Evolutionary conservation across 2,329 filamentous ascomycete genomes (phyloP).

Genomic region (Uncinocarpus reesii): DNA sequence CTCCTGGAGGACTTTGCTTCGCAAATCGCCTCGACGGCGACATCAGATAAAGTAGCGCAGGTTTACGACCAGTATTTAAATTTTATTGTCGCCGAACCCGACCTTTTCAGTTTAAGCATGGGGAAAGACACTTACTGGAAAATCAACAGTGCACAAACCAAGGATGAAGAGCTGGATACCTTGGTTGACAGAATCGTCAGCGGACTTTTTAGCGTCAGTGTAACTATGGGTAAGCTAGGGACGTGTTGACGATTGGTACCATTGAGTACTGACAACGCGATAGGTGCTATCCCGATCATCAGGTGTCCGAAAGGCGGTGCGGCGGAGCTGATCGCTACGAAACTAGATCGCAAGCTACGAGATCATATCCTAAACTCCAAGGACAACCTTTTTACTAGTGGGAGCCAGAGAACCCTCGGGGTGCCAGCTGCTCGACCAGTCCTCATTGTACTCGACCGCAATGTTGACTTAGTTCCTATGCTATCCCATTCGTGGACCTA

Average conservation of each 20-base stretch:
- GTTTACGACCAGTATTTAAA: constrained; percentile 96
- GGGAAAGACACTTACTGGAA: constrained; percentile 90
- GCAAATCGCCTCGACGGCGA: constrained; percentile 72
- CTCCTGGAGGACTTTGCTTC: constrained; percentile 90
- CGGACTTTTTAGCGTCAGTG: constrained; percentile 92
- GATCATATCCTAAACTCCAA: constrained; percentile 97
- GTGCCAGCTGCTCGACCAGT: constrained; percentile 72
- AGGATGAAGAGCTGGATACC: constrained; percentile 77
- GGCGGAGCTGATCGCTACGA: constrained; percentile 86
- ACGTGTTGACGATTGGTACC: background rate
- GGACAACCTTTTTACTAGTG: constrained; percentile 79
- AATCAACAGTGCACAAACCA: constrained; percentile 86
- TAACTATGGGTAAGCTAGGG: constrained; percentile 74
- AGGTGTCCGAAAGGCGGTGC: constrained; percentile 85
- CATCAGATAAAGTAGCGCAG: constrained; percentile 80
- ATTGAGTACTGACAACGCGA: too few relatives aligned
- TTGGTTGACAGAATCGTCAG: constrained; percentile 87
- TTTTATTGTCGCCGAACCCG: constrained; percentile 90
- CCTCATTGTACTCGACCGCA: constrained; percentile 85
- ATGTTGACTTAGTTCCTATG: constrained; percentile 94
- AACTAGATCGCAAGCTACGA: constrained; percentile 86
- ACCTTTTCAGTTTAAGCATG: constrained; percentile 89
- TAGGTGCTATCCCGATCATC: constrained; percentile 87
- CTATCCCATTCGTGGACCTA: constrained; percentile 94
- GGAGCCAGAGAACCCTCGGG: constrained; percentile 46